These are phyloP conservation scores for Podila epicladia DNA, from an alignment of 192 early-diverging fungal species.

Conservation along the genomic window DNA sequence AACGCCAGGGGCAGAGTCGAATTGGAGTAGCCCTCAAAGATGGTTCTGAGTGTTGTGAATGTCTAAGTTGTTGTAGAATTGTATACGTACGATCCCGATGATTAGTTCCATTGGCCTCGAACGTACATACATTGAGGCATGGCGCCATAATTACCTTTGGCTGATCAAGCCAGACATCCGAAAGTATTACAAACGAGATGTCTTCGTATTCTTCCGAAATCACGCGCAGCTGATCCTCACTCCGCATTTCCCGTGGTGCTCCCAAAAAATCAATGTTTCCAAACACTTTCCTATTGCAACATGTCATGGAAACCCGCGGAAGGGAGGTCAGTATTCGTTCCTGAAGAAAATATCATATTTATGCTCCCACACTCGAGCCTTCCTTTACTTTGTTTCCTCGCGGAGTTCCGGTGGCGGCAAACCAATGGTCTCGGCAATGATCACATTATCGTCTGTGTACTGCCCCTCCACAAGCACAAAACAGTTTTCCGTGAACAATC, in stretches of 20 bases:
- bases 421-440: slow-evolving; percentile 75
- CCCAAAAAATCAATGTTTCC: slow-evolving; percentile 67
- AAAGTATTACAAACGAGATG: slow-evolving; percentile 81
- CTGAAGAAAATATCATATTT: background rate
- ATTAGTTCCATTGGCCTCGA: no score
- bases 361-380: background rate
- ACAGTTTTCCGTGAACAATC: slow-evolving; percentile 86
- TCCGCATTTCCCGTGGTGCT: slow-evolving; percentile 58
- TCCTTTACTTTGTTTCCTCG: slow-evolving; percentile 51
- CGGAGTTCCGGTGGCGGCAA: slow-evolving; percentile 80
- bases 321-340: background rate
- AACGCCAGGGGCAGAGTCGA: slow-evolving; percentile 81
- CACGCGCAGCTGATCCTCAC: slow-evolving; percentile 58
- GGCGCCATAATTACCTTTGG: slow-evolving; percentile 61
- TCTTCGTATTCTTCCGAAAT: slow-evolving; percentile 56
- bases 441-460: slow-evolving; percentile 75
- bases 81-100: no score
- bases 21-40: slow-evolving; percentile 81
- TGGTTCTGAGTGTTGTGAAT: slow-evolving; percentile 71
- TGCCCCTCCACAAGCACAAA: slow-evolving; percentile 89
- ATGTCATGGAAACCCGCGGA: background rate
- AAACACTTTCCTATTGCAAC: slow-evolving; percentile 53
- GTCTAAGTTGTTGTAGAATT: slow-evolving; percentile 50
- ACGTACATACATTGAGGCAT: no score
- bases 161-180: slow-evolving; percentile 90